A percentile compares a stretch with the other conserved stretches of the same genome.
phyloP scores from a whole-genome alignment of 345 rosid genomes.

The Melaleuca alternifolia region DNA sequence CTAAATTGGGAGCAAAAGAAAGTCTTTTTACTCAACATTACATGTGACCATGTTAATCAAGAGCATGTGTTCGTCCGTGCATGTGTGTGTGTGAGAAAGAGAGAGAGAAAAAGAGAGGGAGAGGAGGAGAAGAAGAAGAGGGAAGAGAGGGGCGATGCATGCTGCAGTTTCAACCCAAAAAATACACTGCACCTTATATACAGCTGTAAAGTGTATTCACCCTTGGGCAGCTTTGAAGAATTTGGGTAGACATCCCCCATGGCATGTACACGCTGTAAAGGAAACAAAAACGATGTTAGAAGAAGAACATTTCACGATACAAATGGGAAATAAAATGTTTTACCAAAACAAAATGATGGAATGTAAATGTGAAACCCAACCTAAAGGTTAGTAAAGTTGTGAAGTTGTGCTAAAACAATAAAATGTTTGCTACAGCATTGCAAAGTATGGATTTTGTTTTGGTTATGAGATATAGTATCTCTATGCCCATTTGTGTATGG shows the following conservation, averaged over 20 bases:
- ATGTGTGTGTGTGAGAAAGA: background rate
- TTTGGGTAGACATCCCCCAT: conserved; percentile 85
- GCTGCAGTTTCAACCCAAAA: background rate
- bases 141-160: background rate
- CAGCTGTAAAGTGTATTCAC: conserved; percentile 75
- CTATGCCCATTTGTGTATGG: background rate
- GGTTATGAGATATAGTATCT: background rate
- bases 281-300: background rate
- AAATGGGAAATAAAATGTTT: background rate
- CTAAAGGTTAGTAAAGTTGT: background rate
- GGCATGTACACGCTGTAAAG: conserved; percentile 64
- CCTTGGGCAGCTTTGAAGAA: conserved; percentile 79
- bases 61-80: background rate
- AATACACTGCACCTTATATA: conserved; percentile 53
- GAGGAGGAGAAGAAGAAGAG: no score
- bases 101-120: background rate
- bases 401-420: background rate
- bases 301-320: background rate
- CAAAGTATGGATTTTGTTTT: background rate
- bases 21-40: background rate
- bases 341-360: background rate
- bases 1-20: background rate
- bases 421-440: background rate
- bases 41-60: background rate
- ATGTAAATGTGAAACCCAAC: background rate